These are phyloP conservation scores for Setaria viridis DNA, from an alignment of 202 grass and related monocot species.

Conservation along the genomic window DNA sequence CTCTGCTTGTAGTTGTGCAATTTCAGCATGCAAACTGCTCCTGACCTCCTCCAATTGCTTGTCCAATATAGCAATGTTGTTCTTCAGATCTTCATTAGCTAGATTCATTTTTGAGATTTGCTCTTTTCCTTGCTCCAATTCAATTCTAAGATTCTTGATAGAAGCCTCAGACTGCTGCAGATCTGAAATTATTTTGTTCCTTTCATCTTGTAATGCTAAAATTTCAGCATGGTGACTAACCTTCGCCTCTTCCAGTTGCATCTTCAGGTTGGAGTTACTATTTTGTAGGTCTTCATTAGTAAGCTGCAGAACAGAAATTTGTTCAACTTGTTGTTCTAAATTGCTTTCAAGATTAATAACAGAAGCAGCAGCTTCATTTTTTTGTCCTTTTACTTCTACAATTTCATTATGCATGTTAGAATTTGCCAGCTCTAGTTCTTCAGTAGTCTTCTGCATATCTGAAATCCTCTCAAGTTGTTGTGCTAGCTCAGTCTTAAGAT, in stretches of 20 bases:
- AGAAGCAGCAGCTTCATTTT: constrained; percentile 54
- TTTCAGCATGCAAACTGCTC: constrained; percentile 56
- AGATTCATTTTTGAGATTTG: constrained; percentile 47
- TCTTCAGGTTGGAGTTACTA: no score
- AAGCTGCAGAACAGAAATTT: no score
- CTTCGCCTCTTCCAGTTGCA: no score
- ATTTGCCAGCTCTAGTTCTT: constrained; percentile 48
- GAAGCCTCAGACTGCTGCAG: no score
- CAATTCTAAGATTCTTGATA: not conserved
- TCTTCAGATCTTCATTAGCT: constrained; percentile 57
- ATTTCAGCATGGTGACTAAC: no score
- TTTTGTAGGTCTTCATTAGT: no score
- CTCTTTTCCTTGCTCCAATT: constrained; percentile 45
- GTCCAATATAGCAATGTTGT: constrained; percentile 34
- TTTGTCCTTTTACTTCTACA: constrained; percentile 48
- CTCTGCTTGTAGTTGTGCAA: constrained; percentile 50
- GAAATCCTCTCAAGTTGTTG: constrained; percentile 44
- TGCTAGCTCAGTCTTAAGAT: constrained; percentile 53
- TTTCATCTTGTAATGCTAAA: no score
- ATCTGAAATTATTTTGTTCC: no score
- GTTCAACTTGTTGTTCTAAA: constrained; percentile 38
- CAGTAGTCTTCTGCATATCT: constrained; percentile 46
- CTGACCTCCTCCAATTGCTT: constrained; percentile 54
- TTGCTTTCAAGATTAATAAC: constrained; percentile 47
- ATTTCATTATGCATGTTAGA: constrained; percentile 54